phyloP scores from a whole-genome alignment of 78 protist genomes.

The Corallochytrium limacisporum region DNA sequence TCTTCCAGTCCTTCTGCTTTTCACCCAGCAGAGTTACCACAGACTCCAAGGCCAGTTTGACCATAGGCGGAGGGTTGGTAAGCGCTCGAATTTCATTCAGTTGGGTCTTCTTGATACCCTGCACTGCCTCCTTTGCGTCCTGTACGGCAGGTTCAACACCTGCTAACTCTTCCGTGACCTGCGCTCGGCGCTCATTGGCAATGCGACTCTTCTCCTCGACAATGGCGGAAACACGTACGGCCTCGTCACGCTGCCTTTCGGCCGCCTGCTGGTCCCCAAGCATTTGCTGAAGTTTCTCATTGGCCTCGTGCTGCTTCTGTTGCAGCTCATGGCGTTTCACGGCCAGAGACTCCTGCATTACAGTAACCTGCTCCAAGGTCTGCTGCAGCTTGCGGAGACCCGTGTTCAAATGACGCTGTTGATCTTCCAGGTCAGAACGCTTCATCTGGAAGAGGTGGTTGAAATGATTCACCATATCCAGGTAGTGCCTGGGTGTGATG shows the following conservation, averaged over 20 bases:
- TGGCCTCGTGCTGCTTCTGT: slow-evolving; percentile 53
- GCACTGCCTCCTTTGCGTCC: slow-evolving; percentile 60
- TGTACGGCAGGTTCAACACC: slow-evolving; percentile 70
- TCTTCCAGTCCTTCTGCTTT: slow-evolving; percentile 58
- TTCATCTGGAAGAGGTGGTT: slow-evolving; percentile 57
- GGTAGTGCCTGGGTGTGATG: slow-evolving; percentile 93
- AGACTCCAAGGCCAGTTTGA: slow-evolving; percentile 64
- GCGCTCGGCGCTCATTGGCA: slow-evolving; percentile 12
- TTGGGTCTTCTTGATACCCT: slow-evolving; percentile 48
- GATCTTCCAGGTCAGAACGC: slow-evolving; percentile 66
- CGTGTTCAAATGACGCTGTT: slow-evolving; percentile 72
- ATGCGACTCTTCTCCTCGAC: neutral
- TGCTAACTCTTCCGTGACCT: slow-evolving; percentile 53
- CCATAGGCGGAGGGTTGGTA: slow-evolving; percentile 67
- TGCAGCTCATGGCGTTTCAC: slow-evolving; percentile 32
- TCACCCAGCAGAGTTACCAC: slow-evolving; percentile 52
- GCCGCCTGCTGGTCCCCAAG: slow-evolving; percentile 50
- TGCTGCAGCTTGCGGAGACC: slow-evolving; percentile 76
- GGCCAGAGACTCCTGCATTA: slow-evolving; percentile 25
- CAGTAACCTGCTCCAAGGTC: slow-evolving; percentile 57
- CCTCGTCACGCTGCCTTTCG: slow-evolving; percentile 34
- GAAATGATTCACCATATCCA: slow-evolving; percentile 83
- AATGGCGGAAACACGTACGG: neutral
- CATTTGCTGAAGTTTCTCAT: slow-evolving; percentile 66
- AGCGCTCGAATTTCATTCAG: slow-evolving; percentile 62